Percentiles rank a stretch among this genome's conserved stretches.
These are phyloP conservation scores for Orbilia ellipsospora DNA, from an alignment of 2,329 filamentous ascomycete genomes.

Conservation along the genomic window DNA sequence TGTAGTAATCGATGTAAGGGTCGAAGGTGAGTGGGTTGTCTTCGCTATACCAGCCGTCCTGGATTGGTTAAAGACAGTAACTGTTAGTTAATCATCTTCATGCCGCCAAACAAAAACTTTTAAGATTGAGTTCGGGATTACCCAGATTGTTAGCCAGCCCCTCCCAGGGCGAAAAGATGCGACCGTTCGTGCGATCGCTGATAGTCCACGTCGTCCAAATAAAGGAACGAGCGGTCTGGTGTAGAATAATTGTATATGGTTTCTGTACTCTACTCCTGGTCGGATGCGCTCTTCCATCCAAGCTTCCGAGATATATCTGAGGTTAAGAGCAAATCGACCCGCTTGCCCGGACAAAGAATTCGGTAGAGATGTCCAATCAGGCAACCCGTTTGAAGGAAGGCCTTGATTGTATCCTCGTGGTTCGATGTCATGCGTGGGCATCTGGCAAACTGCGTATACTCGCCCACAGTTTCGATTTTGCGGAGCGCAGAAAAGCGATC, in stretches of 20 bases:
- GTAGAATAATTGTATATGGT: slow-evolving; percentile 20
- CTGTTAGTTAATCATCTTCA: too few species aligned
- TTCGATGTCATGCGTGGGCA: slow-evolving; percentile 6
- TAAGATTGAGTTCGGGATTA: neutral
- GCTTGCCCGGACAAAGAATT: too few species aligned
- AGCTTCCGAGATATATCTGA: neutral
- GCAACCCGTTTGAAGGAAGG: too few species aligned
- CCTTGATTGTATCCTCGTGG: slow-evolving; percentile 8
- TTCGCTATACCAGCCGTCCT: slow-evolving; percentile 34
- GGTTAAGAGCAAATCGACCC: neutral
- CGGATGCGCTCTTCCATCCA: slow-evolving; percentile 18
- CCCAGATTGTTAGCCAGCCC: slow-evolving; percentile 32
- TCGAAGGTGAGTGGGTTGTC: neutral
- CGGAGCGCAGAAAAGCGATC: slow-evolving; percentile 10
- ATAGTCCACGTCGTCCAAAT: slow-evolving; percentile 12
- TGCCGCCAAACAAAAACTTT: too few species aligned
- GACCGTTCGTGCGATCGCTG: neutral
- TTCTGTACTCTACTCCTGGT: neutral
- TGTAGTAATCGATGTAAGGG: slow-evolving; percentile 13
- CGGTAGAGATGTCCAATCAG: too few species aligned
- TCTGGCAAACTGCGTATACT: slow-evolving; percentile 9
- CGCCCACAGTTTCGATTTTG: slow-evolving; percentile 30
- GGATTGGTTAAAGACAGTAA: neutral
- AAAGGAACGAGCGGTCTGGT: slow-evolving; percentile 1
- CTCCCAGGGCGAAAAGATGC: slow-evolving; percentile 1